Conservation (phyloP, 768 basidiomycete genomes). For the Termitomyces sp. region DNA sequence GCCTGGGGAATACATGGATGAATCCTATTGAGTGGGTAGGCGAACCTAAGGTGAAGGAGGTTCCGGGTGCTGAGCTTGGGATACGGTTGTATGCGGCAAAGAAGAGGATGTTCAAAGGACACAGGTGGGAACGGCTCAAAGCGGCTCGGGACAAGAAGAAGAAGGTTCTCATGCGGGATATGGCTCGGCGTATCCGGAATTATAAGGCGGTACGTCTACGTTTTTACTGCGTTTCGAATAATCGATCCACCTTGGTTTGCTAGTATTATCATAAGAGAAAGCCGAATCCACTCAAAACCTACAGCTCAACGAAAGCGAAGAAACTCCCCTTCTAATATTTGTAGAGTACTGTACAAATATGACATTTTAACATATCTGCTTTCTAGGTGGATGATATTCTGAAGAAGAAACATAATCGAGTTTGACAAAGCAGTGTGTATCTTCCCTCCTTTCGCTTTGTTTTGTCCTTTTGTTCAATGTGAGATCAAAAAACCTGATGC, state of each 20-base stretch:
- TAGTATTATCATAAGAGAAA: conserved; percentile 46
- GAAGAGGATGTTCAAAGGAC: conserved; percentile 92
- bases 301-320: conserved; percentile 39
- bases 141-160: conserved; percentile 41
- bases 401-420: no score
- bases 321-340: conserved; percentile 53
- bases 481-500: neutral
- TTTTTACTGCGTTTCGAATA: neutral
- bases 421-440: neutral
- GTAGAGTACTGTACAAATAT: neutral
- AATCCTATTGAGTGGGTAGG: conserved; percentile 38
- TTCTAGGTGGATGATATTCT: neutral
- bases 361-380: neutral
- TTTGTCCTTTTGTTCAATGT: neutral
- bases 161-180: conserved; percentile 58
- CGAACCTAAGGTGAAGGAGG: conserved; percentile 33
- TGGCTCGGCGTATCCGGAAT: conserved; percentile 57
- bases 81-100: conserved; percentile 66
- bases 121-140: conserved; percentile 71
- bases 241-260: neutral
- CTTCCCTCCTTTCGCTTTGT: neutral
- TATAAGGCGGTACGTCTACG: conserved; percentile 55
- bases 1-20: conserved; percentile 22
- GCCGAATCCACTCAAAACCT: conserved; percentile 54
- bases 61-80: conserved; percentile 48